Conservation (phyloP, 2,329 filamentous ascomycete species). For the Aspergillus intermedius region DNA sequence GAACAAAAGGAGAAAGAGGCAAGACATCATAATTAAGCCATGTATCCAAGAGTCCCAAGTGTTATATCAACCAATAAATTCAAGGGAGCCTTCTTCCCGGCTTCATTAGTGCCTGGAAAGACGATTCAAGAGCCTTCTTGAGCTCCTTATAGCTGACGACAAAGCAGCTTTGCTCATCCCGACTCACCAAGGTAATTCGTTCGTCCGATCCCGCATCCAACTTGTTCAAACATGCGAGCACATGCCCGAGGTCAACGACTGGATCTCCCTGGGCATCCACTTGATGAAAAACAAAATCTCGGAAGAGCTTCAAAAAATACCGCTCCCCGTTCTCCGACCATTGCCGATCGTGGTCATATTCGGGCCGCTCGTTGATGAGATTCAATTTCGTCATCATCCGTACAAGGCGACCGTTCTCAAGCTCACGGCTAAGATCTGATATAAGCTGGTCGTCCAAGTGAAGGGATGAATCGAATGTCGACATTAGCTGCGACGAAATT, state of each 20-base stretch:
- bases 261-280: slow-evolving; percentile 79
- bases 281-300: slow-evolving; percentile 96
- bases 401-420: slow-evolving; percentile 82
- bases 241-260: slow-evolving; percentile 79
- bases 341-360: slow-evolving; percentile 66
- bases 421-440: slow-evolving; percentile 66
- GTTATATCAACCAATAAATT: background rate
- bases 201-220: slow-evolving; percentile 86
- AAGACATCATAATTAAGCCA: background rate
- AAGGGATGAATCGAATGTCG: slow-evolving; percentile 69
- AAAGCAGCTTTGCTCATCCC: slow-evolving; percentile 84
- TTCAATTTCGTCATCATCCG: slow-evolving; percentile 78
- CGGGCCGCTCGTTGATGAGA: slow-evolving; percentile 80
- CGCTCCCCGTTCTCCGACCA: slow-evolving; percentile 93
- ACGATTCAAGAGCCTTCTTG: slow-evolving; percentile 57
- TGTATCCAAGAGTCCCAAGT: background rate
- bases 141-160: slow-evolving; percentile 87
- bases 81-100: slow-evolving; percentile 32
- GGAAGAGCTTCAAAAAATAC: slow-evolving; percentile 88
- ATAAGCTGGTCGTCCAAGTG: slow-evolving; percentile 70
- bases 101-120: slow-evolving; percentile 54
- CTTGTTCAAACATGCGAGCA: slow-evolving; percentile 81
- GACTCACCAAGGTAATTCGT: slow-evolving; percentile 73
- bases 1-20: background rate
- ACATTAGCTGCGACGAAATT: slow-evolving; percentile 70